Percentiles rank a stretch among this genome's conserved stretches.
phyloP scores from a whole-genome alignment of 768 basidiomycete genomes.

The Termitomyces sp. region DNA sequence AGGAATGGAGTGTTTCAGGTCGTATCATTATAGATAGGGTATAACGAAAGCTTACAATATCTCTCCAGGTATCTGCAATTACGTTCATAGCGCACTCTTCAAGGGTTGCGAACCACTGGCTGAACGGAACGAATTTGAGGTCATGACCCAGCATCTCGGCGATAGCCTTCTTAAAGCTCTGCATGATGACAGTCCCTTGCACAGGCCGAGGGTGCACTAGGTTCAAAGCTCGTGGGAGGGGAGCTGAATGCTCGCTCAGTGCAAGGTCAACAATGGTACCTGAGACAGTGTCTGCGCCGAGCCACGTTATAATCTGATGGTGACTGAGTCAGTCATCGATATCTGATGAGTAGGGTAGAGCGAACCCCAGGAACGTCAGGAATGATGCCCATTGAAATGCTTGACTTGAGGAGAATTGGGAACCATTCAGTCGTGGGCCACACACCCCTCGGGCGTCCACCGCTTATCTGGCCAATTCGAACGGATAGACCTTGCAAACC shows the following conservation, averaged over 20 bases:
- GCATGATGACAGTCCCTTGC: conserved; percentile 13
- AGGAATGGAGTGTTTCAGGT: background rate
- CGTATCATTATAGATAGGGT: no score
- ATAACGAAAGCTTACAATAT: conserved; percentile 1
- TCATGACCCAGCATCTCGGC: background rate
- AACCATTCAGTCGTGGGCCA: conserved; percentile 36
- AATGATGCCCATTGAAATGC: conserved; percentile 20
- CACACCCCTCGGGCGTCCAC: conserved; percentile 26
- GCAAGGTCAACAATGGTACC: conserved; percentile 21
- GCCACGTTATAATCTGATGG: conserved; percentile 21
- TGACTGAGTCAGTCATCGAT: background rate
- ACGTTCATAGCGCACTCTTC: conserved; percentile 7
- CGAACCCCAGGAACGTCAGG: conserved; percentile 23
- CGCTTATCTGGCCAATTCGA: conserved; percentile 32
- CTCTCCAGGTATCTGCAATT: background rate
- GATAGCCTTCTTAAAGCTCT: background rate
- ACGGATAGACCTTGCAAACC: conserved; percentile 24
- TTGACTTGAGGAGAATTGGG: conserved; percentile 32
- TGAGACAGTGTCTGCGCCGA: conserved; percentile 22
- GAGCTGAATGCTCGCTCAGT: conserved; percentile 14
- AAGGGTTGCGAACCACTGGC: conserved; percentile 13
- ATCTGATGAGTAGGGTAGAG: background rate
- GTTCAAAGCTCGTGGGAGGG: conserved; percentile 18
- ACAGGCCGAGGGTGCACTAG: conserved; percentile 28
- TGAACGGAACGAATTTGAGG: conserved; percentile 5